A percentile compares a stretch with the other conserved stretches of the same genome.
These are phyloP conservation scores for Leccinum broughii DNA, from an alignment of 768 basidiomycete species.

Conservation along the genomic window DNA sequence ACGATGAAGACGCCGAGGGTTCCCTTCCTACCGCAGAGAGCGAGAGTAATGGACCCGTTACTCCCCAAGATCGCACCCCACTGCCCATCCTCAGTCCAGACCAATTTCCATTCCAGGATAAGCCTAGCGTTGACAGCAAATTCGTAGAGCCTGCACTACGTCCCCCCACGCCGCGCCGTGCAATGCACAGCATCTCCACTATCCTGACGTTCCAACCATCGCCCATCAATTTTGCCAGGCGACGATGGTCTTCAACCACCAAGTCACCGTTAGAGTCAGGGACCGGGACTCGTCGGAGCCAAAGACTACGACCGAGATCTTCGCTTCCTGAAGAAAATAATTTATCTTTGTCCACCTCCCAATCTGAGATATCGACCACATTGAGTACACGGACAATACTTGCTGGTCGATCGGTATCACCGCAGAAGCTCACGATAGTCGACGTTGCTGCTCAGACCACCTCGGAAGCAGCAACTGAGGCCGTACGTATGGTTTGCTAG, in stretches of 20 bases:
- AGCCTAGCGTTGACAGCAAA: constrained; percentile 18
- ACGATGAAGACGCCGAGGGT: constrained; percentile 31
- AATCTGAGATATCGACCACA: constrained; percentile 31
- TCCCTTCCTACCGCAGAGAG: constrained; percentile 44
- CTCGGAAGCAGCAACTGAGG: constrained; percentile 29
- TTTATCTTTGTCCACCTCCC: constrained; percentile 28
- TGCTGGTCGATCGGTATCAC: constrained; percentile 36
- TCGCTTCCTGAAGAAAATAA: constrained; percentile 31
- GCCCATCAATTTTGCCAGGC: constrained; percentile 62
- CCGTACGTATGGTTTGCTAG: constrained; percentile 32
- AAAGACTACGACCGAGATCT: constrained; percentile 35
- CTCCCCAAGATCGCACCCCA: constrained; percentile 52
- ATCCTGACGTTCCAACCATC: constrained; percentile 59
- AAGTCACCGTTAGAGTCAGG: constrained; percentile 38
- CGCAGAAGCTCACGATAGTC: constrained; percentile 29
- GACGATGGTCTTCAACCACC: constrained; percentile 53
- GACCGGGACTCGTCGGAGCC: constrained; percentile 35
- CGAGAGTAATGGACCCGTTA: constrained; percentile 51
- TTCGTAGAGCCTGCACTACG: constrained; percentile 25
- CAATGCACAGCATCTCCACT: constrained; percentile 32
- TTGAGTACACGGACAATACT: constrained; percentile 32
- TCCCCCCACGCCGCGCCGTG: constrained; percentile 26
- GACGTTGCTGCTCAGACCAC: constrained; percentile 22
- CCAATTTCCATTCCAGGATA: constrained; percentile 27
- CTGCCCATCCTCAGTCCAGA: constrained; percentile 41